phyloP scores from a whole-genome alignment of 106 monocot species.

The Acanthochlamys bracteata region DNA sequence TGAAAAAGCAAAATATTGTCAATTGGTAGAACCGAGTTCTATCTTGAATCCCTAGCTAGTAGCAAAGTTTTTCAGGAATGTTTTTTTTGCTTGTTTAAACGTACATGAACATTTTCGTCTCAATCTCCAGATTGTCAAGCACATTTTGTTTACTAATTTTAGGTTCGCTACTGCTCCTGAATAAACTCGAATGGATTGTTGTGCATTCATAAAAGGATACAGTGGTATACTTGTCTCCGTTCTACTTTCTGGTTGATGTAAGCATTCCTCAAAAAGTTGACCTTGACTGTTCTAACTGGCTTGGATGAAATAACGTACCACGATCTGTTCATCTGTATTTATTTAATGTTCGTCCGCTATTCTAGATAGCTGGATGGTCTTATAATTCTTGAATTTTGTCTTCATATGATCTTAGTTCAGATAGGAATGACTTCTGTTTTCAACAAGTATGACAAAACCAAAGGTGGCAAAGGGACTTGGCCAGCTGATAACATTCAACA shows the following conservation, averaged over 20 bases:
- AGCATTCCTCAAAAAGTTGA: conserved; percentile 84
- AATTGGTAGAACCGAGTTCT: no score
- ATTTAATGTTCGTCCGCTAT: not conserved
- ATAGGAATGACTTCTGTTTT: conserved; percentile 89
- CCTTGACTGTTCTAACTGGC: conserved; percentile 97
- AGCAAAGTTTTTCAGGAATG: no score
- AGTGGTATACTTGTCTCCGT: conserved; percentile 70
- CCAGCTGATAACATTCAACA: conserved; percentile 65
- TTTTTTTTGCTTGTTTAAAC: no score
- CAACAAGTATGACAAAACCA: conserved; percentile 96
- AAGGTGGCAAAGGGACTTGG: conserved; percentile 61
- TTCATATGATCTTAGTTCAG: conserved; percentile 25
- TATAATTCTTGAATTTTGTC: not conserved
- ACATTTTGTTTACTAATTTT: not conserved
- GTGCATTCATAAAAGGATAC: conserved; percentile 91
- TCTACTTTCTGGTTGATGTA: conserved; percentile 79
- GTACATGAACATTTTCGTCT: not conserved
- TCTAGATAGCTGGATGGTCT: not conserved
- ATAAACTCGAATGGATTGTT: conserved; percentile 79
- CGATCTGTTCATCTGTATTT: not conserved
- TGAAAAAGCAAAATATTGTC: no score
- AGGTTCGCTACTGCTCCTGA: conserved; percentile 85
- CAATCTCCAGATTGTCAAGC: not conserved
- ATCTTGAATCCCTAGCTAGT: no score
- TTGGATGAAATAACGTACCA: conserved; percentile 95